Base-by-base conservation (phyloP, 2,329 filamentous ascomycete genomes). In the Plectosphaerella plurivora region DNA sequence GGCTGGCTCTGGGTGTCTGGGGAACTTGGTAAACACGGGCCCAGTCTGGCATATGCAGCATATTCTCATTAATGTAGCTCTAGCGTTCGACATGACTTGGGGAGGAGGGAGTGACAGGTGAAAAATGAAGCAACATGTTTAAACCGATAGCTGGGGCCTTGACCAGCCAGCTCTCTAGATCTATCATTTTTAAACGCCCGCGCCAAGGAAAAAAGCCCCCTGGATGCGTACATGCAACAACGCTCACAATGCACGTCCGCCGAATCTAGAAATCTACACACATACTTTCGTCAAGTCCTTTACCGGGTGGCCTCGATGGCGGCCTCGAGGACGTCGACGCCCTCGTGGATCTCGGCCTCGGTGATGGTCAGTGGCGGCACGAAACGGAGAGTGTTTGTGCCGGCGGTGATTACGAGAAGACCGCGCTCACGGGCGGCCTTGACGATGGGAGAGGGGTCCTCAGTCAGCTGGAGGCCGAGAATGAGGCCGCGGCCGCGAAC, bases 331-430 rank as follows among this genome's bases (percentile, higher is more conserved):
- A 96, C 91, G 42, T 74, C 73, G 68, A 97, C 73, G 0, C 90
- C 91, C 58, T 87, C 77, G 59, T 85, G 76, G 59, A 97, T 94
- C 78, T 97, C 89, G 24, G 81, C 82, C 60, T 90, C 84, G 1
- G 83, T 87, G 53, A 99, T 88, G 6, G 86, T 84, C 64, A 99
- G 73, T 55, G 90, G 88, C 33, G 94, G 94, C 52, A 97, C 91
- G 62, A 99, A 96, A 47, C 94, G 80, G 60, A 99, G 72, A 9
- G 92, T 97, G 66, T 97, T 96, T 28, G 86, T 91, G 1, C 94
- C 94, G 25, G 91, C 93, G 2, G 91, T 97, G 64, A 99, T 97
- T 54, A 99, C 78, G 54, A 99, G 70, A 63, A 99, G 69, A 0
- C 94, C 94, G 54, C 91, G 80, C 74, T 97, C 91, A 55, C 94